These are phyloP conservation scores for Castanea crenata DNA, from an alignment of 306 rosid species.

Conservation along the genomic window DNA sequence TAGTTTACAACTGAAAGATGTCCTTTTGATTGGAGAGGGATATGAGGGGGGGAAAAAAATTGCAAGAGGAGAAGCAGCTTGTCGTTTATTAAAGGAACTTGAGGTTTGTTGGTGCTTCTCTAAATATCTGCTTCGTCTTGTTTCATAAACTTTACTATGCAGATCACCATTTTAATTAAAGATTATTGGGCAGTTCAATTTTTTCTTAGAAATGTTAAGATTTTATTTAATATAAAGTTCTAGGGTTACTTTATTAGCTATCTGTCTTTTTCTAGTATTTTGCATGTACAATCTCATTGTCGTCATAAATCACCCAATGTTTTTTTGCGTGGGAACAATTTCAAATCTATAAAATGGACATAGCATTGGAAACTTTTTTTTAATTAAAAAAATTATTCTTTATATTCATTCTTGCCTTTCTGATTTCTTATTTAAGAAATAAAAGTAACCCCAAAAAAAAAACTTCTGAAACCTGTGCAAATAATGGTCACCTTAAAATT, in stretches of 20 bases:
- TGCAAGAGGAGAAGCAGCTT: conserved; percentile 89
- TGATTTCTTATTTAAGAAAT: no score
- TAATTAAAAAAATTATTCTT: neutral
- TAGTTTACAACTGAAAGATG: conserved; percentile 63
- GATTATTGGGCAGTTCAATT: neutral
- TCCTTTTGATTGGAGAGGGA: conserved; percentile 52
- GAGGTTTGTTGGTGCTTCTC: conserved; percentile 55
- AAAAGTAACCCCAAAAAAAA: neutral
- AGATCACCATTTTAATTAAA: no score
- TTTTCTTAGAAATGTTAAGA: no score
- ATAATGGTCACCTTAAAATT: neutral
- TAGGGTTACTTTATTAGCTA: no score
- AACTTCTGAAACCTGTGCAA: neutral
- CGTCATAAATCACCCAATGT: no score
- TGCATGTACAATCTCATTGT: no score
- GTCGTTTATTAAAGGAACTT: conserved; percentile 57
- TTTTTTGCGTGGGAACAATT: no score
- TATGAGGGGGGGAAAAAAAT: conserved; percentile 45
- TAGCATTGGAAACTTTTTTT: neutral
- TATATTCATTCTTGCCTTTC: no score
- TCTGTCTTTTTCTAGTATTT: no score
- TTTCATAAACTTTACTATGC: conserved; percentile 6
- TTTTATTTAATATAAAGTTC: no score
- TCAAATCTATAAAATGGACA: neutral
- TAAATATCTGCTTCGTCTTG: conserved; percentile 3